A percentile compares a stretch with the other conserved stretches of the same genome.
These are phyloP conservation scores for Gossypium sturtianum DNA, from an alignment of 345 rosid species.

Conservation along the genomic window DNA sequence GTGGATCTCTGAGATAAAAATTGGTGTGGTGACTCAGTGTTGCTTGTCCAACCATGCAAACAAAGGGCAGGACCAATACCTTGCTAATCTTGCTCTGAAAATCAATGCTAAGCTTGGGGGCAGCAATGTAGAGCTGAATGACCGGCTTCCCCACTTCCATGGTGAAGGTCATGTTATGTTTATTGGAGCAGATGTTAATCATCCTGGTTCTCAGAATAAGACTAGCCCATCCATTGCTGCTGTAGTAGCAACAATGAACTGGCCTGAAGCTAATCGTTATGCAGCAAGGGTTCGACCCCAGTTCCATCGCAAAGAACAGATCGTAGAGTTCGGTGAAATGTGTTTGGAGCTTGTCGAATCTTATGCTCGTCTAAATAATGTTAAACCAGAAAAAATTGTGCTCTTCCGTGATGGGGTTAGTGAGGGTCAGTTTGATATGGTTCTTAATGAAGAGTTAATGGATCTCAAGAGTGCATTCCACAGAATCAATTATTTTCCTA, in stretches of 20 bases:
- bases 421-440: constrained; percentile 87
- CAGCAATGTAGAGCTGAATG: constrained; percentile 69
- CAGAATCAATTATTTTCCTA: constrained; percentile 40
- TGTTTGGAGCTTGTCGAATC: constrained; percentile 59
- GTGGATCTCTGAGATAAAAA: constrained; percentile 74
- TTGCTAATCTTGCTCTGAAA: constrained; percentile 71
- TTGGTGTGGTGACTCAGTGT: constrained; percentile 84
- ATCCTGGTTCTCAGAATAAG: constrained; percentile 51
- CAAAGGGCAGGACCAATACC: constrained; percentile 52
- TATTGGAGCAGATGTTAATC: constrained; percentile 90
- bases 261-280: constrained; percentile 85
- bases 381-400: constrained; percentile 55
- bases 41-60: constrained; percentile 46
- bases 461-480: constrained; percentile 46
- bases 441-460: constrained; percentile 59
- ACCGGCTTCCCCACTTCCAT: constrained; percentile 40
- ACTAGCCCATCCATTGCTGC: constrained; percentile 80
- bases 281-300: constrained; percentile 72
- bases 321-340: constrained; percentile 54
- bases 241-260: constrained; percentile 73
- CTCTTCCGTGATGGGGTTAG: constrained; percentile 89
- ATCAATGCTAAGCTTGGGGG: constrained; percentile 99
- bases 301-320: constrained; percentile 55
- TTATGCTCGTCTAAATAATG: constrained; percentile 34
- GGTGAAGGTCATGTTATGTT: constrained; percentile 61